A percentile compares a stretch with the other conserved stretches of the same genome.
phyloP scores from a whole-genome alignment of 768 basidiomycete genomes.

The Neoboletus brunneissimus region DNA sequence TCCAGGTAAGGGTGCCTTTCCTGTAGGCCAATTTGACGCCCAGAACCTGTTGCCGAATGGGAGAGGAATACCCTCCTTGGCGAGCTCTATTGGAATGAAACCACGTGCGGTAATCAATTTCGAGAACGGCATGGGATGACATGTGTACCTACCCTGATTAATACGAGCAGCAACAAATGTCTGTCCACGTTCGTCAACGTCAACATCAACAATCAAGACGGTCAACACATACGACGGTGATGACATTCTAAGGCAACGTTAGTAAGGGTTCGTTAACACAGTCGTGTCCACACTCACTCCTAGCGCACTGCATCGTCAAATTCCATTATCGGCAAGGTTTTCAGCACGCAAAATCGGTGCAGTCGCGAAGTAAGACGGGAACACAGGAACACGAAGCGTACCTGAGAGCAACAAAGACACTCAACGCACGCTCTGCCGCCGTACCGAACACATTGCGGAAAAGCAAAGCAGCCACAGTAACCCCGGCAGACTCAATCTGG shows the following conservation, averaged over 20 bases:
- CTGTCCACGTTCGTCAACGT: slow-evolving; percentile 23
- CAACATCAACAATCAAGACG: not conserved
- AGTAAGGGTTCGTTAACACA: not conserved
- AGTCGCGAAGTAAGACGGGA: not conserved
- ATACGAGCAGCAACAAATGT: slow-evolving; percentile 50
- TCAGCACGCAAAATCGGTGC: not conserved
- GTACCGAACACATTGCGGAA: slow-evolving; percentile 58
- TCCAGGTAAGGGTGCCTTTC: slow-evolving; percentile 52
- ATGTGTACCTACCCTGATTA: slow-evolving; percentile 42
- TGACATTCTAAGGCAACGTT: slow-evolving; percentile 23
- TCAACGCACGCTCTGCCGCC: slow-evolving; percentile 49
- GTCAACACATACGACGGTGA: slow-evolving; percentile 26
- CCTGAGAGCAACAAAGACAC: slow-evolving; percentile 57
- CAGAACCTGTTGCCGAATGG: slow-evolving; percentile 58
- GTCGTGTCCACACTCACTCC: slow-evolving; percentile 22
- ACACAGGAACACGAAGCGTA: slow-evolving; percentile 8
- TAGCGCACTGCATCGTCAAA: slow-evolving; percentile 29
- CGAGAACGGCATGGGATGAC: not conserved
- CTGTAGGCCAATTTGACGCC: slow-evolving; percentile 61
- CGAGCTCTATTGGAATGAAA: slow-evolving; percentile 41
- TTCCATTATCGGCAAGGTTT: not conserved
- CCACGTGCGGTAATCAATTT: not conserved
- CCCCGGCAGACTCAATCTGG: slow-evolving; percentile 46
- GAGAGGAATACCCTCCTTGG: slow-evolving; percentile 60
- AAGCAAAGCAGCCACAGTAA: slow-evolving; percentile 58